Percentiles rank a stretch among this genome's conserved stretches.
These are phyloP conservation scores for Ustilago tritici DNA, from an alignment of 1,284 basidiomycete species.

Conservation along the genomic window DNA sequence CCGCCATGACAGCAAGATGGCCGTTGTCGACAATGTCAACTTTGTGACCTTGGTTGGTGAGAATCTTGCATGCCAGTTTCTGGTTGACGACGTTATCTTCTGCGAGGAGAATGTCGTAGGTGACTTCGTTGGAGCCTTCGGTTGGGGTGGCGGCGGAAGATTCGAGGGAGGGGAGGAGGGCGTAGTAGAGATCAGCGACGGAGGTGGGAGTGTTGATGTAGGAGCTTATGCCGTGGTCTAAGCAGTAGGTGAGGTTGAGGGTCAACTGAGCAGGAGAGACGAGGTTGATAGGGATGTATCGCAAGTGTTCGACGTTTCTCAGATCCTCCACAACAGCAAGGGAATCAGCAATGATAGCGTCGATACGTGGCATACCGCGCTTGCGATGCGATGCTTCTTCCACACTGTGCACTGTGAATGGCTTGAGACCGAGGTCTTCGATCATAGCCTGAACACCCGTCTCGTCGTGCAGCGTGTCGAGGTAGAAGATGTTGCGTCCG, in stretches of 20 bases:
- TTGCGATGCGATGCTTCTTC: conserved; percentile 79
- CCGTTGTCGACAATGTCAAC: conserved; percentile 99
- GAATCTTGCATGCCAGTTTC: conserved; percentile 93
- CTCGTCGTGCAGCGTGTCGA: conserved; percentile 84
- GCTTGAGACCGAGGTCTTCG: conserved; percentile 82
- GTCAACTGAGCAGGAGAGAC: conserved; percentile 74
- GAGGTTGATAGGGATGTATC: conserved; percentile 97
- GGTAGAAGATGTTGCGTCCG: conserved; percentile 78
- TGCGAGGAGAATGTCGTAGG: conserved; percentile 93
- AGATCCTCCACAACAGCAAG: conserved; percentile 85
- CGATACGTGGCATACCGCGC: conserved; percentile 86
- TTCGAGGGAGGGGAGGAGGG: conserved; percentile 92
- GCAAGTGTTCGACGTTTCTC: conserved; percentile 90
- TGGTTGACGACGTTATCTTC: conserved; percentile 99
- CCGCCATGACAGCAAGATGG: conserved; percentile 86
- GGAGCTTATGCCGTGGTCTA: conserved; percentile 89
- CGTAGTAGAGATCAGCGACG: conserved; percentile 88
- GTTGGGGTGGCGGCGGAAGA: conserved; percentile 86
- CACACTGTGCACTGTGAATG: conserved; percentile 82
- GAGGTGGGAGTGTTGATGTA: conserved; percentile 91
- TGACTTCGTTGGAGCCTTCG: conserved; percentile 81
- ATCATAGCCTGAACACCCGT: conserved; percentile 84
- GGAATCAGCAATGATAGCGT: conserved; percentile 95
- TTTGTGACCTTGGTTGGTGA: conserved; percentile 95
- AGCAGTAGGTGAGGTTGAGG: conserved; percentile 74